Conservation (phyloP, 345 rosid species). For the Pistacia atlantica region DNA sequence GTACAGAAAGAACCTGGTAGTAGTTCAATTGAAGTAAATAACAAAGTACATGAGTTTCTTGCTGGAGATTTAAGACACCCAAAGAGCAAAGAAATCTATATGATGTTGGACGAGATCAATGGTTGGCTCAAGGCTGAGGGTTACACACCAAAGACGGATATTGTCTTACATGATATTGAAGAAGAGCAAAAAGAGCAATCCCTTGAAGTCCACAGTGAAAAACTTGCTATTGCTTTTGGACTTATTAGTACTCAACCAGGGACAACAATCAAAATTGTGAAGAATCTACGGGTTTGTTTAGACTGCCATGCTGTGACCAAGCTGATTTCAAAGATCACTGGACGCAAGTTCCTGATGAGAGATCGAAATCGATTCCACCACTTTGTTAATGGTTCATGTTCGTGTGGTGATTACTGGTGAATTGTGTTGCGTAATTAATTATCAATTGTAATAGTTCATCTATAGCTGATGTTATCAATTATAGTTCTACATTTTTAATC, state of each 20-base stretch:
- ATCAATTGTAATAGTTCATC: too few species aligned
- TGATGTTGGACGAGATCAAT: slow-evolving; percentile 50
- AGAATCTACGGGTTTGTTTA: slow-evolving; percentile 66
- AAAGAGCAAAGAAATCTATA: slow-evolving; percentile 48
- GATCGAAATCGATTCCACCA: slow-evolving; percentile 85
- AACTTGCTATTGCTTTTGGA: slow-evolving; percentile 71
- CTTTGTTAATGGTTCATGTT: slow-evolving; percentile 67
- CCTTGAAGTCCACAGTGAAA: slow-evolving; percentile 76
- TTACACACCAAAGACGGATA: slow-evolving; percentile 42
- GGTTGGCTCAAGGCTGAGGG: slow-evolving; percentile 42
- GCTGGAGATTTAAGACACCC: slow-evolving; percentile 56
- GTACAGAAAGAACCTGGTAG: slow-evolving; percentile 67
- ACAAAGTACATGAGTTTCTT: slow-evolving; percentile 54
- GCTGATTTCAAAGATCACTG: slow-evolving; percentile 58
- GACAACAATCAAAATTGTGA: slow-evolving; percentile 52
- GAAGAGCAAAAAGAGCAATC: slow-evolving; percentile 52
- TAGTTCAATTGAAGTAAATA: slow-evolving; percentile 63
- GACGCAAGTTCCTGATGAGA: slow-evolving; percentile 67
- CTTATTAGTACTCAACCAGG: slow-evolving; percentile 60
- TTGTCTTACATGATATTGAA: slow-evolving; percentile 55
- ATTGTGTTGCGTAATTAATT: too few species aligned
- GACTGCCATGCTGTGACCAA: slow-evolving; percentile 73
- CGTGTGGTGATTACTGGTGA: slow-evolving; percentile 81
- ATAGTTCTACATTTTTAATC: too few species aligned
- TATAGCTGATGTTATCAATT: too few species aligned